Percentiles rank a stretch among this genome's conserved stretches.
Evolutionary conservation across 163 green algal genomes (phyloP).

Genomic region (Volvox carteri): DNA sequence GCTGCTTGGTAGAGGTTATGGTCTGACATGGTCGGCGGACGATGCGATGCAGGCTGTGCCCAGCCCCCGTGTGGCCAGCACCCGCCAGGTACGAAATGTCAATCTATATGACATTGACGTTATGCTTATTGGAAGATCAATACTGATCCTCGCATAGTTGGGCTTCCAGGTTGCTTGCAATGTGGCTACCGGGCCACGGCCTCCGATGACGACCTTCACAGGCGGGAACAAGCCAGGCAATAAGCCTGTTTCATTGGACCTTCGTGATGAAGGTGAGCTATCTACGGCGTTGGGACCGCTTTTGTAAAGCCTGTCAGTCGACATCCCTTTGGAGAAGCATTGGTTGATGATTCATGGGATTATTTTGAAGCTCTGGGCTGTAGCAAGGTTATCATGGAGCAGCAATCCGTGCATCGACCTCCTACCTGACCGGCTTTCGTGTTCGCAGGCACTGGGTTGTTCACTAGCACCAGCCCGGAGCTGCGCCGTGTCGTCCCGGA

Average conservation of each 20-base stretch:
- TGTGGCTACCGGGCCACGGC: constrained; percentile 75
- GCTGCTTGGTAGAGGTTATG: not conserved
- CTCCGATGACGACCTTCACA: constrained; percentile 62
- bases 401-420: too few species aligned
- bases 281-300: too few species aligned
- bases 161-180: constrained; percentile 77
- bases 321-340: too few species aligned
- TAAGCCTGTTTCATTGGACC: constrained; percentile 81
- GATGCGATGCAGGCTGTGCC: constrained; percentile 33
- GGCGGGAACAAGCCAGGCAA: constrained; percentile 44
- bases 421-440: not conserved
- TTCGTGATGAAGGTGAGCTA: constrained; percentile 76
- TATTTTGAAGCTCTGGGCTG: too few species aligned
- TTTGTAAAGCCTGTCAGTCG: too few species aligned
- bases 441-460: constrained; percentile 66
- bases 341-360: too few species aligned
- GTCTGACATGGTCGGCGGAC: not conserved
- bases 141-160: not conserved
- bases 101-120: too few species aligned
- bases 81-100: not conserved
- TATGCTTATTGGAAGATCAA: not conserved
- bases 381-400: too few species aligned
- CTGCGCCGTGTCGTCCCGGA: constrained; percentile 91
- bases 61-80: constrained; percentile 29
- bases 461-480: constrained; percentile 93